Conservation (phyloP, 345 rosid genomes). For the Geranium rotundifolium region DNA sequence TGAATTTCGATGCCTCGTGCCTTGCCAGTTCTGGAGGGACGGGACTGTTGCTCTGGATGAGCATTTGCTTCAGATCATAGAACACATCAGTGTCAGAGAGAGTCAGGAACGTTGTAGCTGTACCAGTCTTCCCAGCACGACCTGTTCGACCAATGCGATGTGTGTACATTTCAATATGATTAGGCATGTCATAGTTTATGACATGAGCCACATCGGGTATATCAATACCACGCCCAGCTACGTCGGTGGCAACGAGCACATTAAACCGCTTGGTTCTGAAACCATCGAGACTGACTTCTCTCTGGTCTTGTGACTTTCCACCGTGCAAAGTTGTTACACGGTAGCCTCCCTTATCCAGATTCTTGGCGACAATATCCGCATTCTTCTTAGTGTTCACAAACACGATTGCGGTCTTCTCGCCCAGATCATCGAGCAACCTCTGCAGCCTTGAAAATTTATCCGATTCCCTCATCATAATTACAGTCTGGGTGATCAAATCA, state of each 20-base stretch:
- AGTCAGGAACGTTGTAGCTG: conserved; percentile 88
- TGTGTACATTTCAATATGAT: conserved; percentile 75
- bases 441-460: conserved; percentile 60
- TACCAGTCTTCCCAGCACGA: conserved; percentile 92
- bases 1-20: conserved; percentile 90
- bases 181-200: conserved; percentile 88
- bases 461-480: conserved; percentile 77
- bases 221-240: conserved; percentile 91
- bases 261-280: conserved; percentile 80
- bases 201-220: conserved; percentile 95
- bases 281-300: conserved; percentile 87
- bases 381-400: conserved; percentile 92
- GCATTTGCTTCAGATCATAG: conserved; percentile 98
- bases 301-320: conserved; percentile 92
- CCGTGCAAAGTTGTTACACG: conserved; percentile 88
- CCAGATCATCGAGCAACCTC: conserved; percentile 72
- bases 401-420: conserved; percentile 80
- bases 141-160: conserved; percentile 96
- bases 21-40: conserved; percentile 91
- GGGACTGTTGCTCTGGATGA: conserved; percentile 77
- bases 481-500: conserved; percentile 78
- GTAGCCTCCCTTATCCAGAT: conserved; percentile 73
- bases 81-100: conserved; percentile 68
- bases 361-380: conserved; percentile 68
- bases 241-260: conserved; percentile 92